phyloP scores from a whole-genome alignment of 2,329 filamentous ascomycete genomes.

The Ilyonectria robusta region DNA sequence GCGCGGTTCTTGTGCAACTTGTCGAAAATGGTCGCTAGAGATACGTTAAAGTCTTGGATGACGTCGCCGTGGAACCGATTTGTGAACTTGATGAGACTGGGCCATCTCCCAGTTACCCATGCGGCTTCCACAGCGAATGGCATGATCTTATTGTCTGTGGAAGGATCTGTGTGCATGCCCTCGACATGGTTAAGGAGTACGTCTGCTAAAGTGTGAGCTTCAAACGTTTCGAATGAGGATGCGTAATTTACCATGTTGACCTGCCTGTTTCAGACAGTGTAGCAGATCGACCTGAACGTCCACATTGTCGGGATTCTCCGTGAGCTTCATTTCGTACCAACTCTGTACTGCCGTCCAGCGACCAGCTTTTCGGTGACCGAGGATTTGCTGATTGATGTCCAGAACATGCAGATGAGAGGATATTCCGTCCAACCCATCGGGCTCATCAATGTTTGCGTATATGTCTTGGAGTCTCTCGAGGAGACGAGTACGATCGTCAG shows the following conservation, averaged over 20 bases:
- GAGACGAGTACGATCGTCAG: slow-evolving; percentile 72
- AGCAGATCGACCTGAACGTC: slow-evolving; percentile 88
- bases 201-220: slow-evolving; percentile 65
- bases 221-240: background rate
- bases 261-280: slow-evolving; percentile 93
- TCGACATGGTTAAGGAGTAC: slow-evolving; percentile 90
- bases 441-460: slow-evolving; percentile 97
- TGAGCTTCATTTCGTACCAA: slow-evolving; percentile 95
- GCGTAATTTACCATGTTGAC: slow-evolving; percentile 84
- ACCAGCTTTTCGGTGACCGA: slow-evolving; percentile 93
- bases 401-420: slow-evolving; percentile 88
- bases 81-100: slow-evolving; percentile 79
- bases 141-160: slow-evolving; percentile 74
- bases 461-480: slow-evolving; percentile 90
- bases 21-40: slow-evolving; percentile 75
- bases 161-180: slow-evolving; percentile 72
- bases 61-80: slow-evolving; percentile 65
- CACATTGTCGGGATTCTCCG: slow-evolving; percentile 81
- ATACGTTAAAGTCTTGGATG: slow-evolving; percentile 82
- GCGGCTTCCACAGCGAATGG: slow-evolving; percentile 92
- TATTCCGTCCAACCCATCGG: slow-evolving; percentile 95
- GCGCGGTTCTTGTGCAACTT: slow-evolving; percentile 68
- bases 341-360: slow-evolving; percentile 95
- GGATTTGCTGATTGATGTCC: slow-evolving; percentile 93
- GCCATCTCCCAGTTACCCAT: slow-evolving; percentile 90